phyloP scores from a whole-genome alignment of 495 filamentous ascomycete genomes.

The Talaromyces stipitatus region DNA sequence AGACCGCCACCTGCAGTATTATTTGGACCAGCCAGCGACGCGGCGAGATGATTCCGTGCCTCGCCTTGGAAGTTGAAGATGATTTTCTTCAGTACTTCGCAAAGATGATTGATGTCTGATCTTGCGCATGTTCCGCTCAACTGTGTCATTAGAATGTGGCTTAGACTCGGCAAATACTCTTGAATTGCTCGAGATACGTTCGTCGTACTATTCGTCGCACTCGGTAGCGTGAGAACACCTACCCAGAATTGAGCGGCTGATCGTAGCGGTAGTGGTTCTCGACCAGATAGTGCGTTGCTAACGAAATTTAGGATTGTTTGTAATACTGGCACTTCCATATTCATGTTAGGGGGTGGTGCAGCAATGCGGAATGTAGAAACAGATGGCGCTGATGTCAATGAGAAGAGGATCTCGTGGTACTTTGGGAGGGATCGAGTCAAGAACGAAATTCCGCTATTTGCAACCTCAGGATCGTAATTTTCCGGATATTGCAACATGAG shows the following conservation, averaged over 20 bases:
- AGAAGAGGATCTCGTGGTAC: conserved; percentile 42
- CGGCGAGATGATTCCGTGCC: conserved; percentile 53
- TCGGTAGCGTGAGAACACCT: conserved; percentile 31
- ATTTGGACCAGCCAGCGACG: conserved; percentile 49
- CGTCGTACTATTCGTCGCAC: conserved; percentile 26
- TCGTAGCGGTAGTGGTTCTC: conserved; percentile 72
- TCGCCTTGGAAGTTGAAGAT: conserved; percentile 58
- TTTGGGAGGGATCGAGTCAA: conserved; percentile 57
- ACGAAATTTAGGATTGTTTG: conserved; percentile 71
- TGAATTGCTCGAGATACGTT: conserved; percentile 46
- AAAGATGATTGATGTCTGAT: conserved; percentile 69
- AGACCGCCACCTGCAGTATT: conserved; percentile 31
- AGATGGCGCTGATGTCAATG: conserved; percentile 21
- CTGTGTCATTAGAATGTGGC: conserved; percentile 54
- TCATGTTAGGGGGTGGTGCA: conserved; percentile 16
- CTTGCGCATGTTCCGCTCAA: conserved; percentile 67
- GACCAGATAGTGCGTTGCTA: conserved; percentile 60
- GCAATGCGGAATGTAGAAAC: conserved; percentile 44
- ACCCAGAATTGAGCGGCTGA: conserved; percentile 80
- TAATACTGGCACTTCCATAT: conserved; percentile 32
- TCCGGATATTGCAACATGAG: conserved; percentile 48
- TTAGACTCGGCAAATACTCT: conserved; percentile 52
- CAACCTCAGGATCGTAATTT: conserved; percentile 65
- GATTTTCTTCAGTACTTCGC: conserved; percentile 70
- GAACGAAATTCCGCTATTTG: conserved; percentile 69